phyloP scores from a whole-genome alignment of 805 yeast genomes.

The Starmerella roubikii region DNA sequence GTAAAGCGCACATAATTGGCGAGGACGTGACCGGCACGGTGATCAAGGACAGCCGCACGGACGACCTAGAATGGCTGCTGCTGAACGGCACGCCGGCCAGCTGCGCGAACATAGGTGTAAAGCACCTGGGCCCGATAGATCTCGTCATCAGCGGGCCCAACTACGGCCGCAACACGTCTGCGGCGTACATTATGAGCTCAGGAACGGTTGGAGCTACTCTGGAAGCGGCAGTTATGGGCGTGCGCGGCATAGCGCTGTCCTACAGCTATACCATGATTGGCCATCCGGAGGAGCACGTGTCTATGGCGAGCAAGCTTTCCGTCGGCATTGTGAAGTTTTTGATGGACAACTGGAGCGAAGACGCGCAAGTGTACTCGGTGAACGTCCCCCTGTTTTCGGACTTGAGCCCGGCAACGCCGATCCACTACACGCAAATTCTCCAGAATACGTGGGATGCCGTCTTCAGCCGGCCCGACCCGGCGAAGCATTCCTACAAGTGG shows the following conservation, averaged over 20 bases:
- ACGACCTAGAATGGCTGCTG: slow-evolving; percentile 45
- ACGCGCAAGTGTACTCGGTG: slow-evolving; percentile 62
- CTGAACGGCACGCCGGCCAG: slow-evolving; percentile 94
- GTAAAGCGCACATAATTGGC: slow-evolving; percentile 77
- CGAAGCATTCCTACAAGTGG: slow-evolving; percentile 45
- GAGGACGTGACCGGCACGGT: slow-evolving; percentile 30
- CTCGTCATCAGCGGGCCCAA: slow-evolving; percentile 90
- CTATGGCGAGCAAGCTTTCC: slow-evolving; percentile 54
- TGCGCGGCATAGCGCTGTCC: slow-evolving; percentile 63
- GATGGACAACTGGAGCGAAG: slow-evolving; percentile 41
- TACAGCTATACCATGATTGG: slow-evolving; percentile 55
- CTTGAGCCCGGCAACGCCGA: slow-evolving; percentile 46
- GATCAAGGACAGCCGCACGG: slow-evolving; percentile 36
- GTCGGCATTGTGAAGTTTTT: slow-evolving; percentile 51
- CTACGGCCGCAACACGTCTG: slow-evolving; percentile 84
- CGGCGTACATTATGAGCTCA: slow-evolving; percentile 74
- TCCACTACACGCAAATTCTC: slow-evolving; percentile 63
- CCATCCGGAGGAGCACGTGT: slow-evolving; percentile 38
- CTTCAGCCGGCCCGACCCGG: slow-evolving; percentile 25
- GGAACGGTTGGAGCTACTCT: slow-evolving; percentile 96
- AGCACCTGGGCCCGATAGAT: slow-evolving; percentile 58
- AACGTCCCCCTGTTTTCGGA: slow-evolving; percentile 63
- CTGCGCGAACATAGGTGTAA: slow-evolving; percentile 78
- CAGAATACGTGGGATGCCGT: slow-evolving; percentile 69
- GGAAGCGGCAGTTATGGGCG: slow-evolving; percentile 67